A percentile compares a stretch with the other conserved stretches of the same genome.
phyloP scores from a whole-genome alignment of 352 stramenopile species.

The Phytophthora pinifolia region DNA sequence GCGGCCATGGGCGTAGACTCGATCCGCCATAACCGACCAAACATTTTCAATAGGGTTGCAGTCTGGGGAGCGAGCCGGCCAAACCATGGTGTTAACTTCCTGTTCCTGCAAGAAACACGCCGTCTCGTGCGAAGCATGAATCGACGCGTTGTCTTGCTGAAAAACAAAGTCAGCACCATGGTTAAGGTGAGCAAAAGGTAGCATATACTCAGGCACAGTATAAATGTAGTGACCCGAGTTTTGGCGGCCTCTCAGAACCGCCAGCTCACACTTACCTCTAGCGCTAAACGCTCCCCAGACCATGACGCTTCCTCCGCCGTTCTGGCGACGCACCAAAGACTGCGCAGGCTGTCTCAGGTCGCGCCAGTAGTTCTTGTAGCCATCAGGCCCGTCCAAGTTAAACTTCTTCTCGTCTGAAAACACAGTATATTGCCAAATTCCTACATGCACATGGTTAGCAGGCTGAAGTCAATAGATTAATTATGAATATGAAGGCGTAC shows the following conservation, averaged over 20 bases:
- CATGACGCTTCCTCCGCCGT: constrained; percentile 15
- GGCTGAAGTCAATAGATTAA: background rate
- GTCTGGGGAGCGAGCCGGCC: background rate
- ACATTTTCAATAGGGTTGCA: background rate
- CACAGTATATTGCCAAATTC: constrained; percentile 4
- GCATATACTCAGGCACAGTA: background rate
- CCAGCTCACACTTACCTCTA: background rate
- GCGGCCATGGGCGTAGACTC: background rate
- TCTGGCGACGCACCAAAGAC: constrained; percentile 4
- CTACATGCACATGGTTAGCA: background rate
- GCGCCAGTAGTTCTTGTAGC: constrained; percentile 12
- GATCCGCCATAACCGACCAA: background rate
- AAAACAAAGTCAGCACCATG: constrained; percentile 5
- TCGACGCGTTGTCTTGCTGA: constrained; percentile 18
- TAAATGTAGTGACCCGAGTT: constrained; percentile 4
- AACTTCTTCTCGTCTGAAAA: constrained; percentile 22
- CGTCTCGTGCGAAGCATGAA: constrained; percentile 7
- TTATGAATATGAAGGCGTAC: background rate
- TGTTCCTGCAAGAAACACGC: constrained; percentile 1
- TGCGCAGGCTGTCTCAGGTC: constrained; percentile 2
- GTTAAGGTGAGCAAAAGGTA: background rate
- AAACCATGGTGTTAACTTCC: background rate
- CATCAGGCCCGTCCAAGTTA: constrained; percentile 14
- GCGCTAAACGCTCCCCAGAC: constrained; percentile 6
- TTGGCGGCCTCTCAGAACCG: constrained; percentile 1